These are phyloP conservation scores for Stygiomarasmius scandens DNA, from an alignment of 1,284 basidiomycete species.

Conservation along the genomic window DNA sequence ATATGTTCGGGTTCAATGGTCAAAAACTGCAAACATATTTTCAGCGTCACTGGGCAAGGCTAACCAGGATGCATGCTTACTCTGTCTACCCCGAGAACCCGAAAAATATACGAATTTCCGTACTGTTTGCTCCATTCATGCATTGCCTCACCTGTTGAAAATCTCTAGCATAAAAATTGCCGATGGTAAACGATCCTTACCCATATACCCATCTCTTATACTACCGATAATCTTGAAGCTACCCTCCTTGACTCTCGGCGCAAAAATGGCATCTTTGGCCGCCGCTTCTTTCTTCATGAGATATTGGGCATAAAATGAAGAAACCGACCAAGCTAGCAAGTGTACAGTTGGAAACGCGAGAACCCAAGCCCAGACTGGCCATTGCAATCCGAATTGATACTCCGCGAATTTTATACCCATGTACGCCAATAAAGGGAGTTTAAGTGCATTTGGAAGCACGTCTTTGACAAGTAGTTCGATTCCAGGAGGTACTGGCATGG, in stretches of 20 bases:
- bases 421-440: neutral
- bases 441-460: neutral
- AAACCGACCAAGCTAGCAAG: neutral
- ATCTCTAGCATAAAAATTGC: neutral
- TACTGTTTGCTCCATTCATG: conserved; percentile 15
- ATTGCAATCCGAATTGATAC: neutral
- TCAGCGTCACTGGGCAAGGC: neutral
- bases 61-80: conserved; percentile 8
- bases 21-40: neutral
- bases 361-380: neutral
- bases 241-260: conserved; percentile 9
- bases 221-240: conserved; percentile 5
- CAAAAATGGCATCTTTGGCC: conserved; percentile 4
- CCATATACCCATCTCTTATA: conserved; percentile 5
- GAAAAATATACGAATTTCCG: conserved; percentile 7
- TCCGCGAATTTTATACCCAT: neutral
- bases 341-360: neutral
- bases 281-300: conserved; percentile 1
- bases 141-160: conserved; percentile 12
- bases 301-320: neutral
- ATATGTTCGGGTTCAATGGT: conserved; percentile 19
- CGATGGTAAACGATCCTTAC: neutral
- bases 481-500: neutral
- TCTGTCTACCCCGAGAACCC: conserved; percentile 12
- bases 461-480: neutral